Percentiles rank a stretch among this genome's conserved stretches.
These are phyloP conservation scores for Starmerella bacillaris DNA, from an alignment of 805 yeast species.

Conservation along the genomic window DNA sequence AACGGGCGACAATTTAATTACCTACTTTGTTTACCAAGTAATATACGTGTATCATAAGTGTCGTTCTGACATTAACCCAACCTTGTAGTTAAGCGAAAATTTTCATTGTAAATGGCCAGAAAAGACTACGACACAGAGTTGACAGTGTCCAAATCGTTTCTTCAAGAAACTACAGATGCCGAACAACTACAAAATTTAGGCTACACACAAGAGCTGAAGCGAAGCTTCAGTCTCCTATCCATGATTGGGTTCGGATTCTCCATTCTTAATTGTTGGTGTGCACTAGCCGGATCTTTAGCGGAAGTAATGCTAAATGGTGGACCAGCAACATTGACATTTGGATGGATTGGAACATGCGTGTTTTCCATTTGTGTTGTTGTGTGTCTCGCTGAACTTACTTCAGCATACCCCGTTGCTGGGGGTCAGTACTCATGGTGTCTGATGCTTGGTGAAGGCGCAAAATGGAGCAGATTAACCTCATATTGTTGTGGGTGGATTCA, in stretches of 20 bases:
- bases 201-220: slow-evolving; percentile 43
- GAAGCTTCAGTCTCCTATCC: slow-evolving; percentile 40
- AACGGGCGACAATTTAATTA: too few species aligned
- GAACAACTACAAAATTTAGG: slow-evolving; percentile 26
- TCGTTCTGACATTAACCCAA: slow-evolving; percentile 6
- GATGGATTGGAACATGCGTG: slow-evolving; percentile 34
- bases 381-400: slow-evolving; percentile 47
- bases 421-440: slow-evolving; percentile 56
- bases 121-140: neutral
- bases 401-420: slow-evolving; percentile 39
- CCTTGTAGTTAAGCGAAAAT: too few species aligned
- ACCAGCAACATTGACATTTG: slow-evolving; percentile 46
- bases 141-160: neutral
- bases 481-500: slow-evolving; percentile 46
- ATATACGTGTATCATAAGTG: too few species aligned
- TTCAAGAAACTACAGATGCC: neutral
- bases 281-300: slow-evolving; percentile 44
- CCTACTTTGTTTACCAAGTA: too few species aligned
- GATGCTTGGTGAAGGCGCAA: slow-evolving; percentile 16
- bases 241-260: slow-evolving; percentile 36
- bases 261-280: slow-evolving; percentile 46
- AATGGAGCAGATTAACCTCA: slow-evolving; percentile 32
- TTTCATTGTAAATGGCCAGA: neutral
- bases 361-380: slow-evolving; percentile 41
- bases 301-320: slow-evolving; percentile 47